Evolutionary conservation across 345 rosid species (phyloP).

Genomic region (Citrus cavaleriei): DNA sequence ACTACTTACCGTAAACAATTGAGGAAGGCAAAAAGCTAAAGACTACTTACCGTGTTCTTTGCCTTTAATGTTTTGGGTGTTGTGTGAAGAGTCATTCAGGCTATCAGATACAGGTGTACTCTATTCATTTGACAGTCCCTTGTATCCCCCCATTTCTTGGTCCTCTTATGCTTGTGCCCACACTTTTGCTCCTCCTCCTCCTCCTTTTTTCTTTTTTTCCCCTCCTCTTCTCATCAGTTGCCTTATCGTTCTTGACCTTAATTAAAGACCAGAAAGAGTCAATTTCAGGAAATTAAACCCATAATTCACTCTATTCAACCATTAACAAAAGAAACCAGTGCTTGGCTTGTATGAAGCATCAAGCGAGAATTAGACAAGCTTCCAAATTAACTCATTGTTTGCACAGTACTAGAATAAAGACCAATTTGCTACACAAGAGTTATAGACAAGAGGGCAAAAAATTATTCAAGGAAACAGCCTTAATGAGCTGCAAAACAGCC

Average conservation of each 20-base stretch:
- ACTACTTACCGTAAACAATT: neutral
- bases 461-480: neutral
- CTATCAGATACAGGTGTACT: constrained; percentile 1
- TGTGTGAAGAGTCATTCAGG: constrained; percentile 22
- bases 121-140: neutral
- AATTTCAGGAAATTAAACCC: neutral
- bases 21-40: neutral
- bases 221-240: neutral
- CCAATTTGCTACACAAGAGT: no score
- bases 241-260: constrained; percentile 7
- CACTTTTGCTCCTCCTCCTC: neutral
- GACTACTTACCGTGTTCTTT: neutral
- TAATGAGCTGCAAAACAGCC: neutral
- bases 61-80: neutral
- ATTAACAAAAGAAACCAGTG: no score
- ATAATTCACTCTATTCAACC: no score
- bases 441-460: no score
- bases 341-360: neutral
- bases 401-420: no score
- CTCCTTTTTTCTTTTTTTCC: neutral
- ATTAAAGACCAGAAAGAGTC: neutral
- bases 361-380: neutral
- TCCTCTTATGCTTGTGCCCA: neutral
- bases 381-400: neutral
- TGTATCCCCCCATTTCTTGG: neutral